These are phyloP conservation scores for Polyporus arcularius DNA, from an alignment of 768 basidiomycete genomes.

Conservation along the genomic window DNA sequence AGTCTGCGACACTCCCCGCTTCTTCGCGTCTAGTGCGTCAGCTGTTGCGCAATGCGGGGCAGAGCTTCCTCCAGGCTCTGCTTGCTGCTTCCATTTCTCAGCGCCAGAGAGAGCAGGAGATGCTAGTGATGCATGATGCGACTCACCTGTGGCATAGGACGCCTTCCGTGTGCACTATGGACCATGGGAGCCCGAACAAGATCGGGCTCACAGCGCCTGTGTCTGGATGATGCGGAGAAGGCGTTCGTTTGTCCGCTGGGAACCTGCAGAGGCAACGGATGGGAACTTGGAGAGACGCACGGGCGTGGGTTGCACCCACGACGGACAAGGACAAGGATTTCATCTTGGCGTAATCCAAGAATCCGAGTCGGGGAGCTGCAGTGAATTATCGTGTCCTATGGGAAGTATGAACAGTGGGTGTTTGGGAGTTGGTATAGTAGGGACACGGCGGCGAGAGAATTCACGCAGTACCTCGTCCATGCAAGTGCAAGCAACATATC, in stretches of 20 bases:
- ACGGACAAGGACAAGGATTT: background rate
- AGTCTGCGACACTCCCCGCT: background rate
- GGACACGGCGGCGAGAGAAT: too few relatives aligned
- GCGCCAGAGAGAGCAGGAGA: too few relatives aligned
- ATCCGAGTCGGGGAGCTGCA: background rate
- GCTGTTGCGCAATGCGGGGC: too few relatives aligned
- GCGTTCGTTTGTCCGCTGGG: slow-evolving; percentile 10
- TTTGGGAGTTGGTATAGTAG: too few relatives aligned
- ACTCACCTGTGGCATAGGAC: too few relatives aligned
- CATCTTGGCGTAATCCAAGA: background rate
- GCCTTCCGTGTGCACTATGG: background rate
- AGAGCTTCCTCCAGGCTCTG: background rate
- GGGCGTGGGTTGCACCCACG: slow-evolving; percentile 9
- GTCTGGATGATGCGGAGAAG: background rate
- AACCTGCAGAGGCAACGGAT: background rate
- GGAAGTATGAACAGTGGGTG: background rate
- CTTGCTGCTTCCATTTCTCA: too few relatives aligned
- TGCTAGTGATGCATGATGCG: too few relatives aligned
- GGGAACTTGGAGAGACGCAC: background rate
- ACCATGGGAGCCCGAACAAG: slow-evolving; percentile 14
- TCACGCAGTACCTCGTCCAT: too few relatives aligned
- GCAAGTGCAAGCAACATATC: too few relatives aligned
- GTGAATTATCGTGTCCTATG: background rate
- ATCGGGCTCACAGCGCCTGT: slow-evolving; percentile 18
- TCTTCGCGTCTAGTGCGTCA: background rate